A percentile compares a stretch with the other conserved stretches of the same genome.
Evolutionary conservation across 441 rosid species (phyloP).

Genomic region (Populus hybrid): DNA sequence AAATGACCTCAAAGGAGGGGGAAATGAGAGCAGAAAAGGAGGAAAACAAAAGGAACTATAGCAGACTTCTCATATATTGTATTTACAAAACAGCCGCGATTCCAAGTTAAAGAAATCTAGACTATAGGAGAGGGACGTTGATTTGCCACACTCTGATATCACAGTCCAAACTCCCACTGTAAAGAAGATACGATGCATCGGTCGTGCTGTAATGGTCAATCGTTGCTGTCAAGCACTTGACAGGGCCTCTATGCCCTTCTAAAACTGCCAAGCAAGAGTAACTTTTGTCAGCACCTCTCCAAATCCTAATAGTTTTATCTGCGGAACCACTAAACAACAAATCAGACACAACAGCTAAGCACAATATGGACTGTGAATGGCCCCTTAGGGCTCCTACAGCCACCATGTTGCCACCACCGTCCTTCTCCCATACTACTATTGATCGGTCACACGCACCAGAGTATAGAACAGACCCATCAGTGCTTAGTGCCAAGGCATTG

Average conservation of each 20-base stretch:
- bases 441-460: slow-evolving; percentile 81
- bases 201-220: slow-evolving; percentile 15
- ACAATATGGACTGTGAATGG: slow-evolving; percentile 56
- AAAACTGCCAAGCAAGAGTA: slow-evolving; percentile 56
- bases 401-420: slow-evolving; percentile 34
- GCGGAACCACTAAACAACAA: slow-evolving; percentile 73
- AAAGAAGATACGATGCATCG: slow-evolving; percentile 37
- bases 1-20: not conserved
- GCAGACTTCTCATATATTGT: not conserved
- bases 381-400: slow-evolving; percentile 73
- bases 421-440: slow-evolving; percentile 68
- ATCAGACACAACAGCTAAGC: slow-evolving; percentile 48
- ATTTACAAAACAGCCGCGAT: slow-evolving; percentile 4
- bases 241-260: slow-evolving; percentile 61
- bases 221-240: slow-evolving; percentile 57
- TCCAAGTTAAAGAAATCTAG: not conserved
- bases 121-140: slow-evolving; percentile 21
- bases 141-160: slow-evolving; percentile 58
- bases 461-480: slow-evolving; percentile 52
- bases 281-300: slow-evolving; percentile 43
- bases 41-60: not conserved
- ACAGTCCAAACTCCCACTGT: slow-evolving; percentile 68
- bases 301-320: slow-evolving; percentile 55
- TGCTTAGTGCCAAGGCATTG: slow-evolving; percentile 60
- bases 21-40: not conserved